Conservation (phyloP, 495 filamentous ascomycete species). For the Podospora australis region DNA sequence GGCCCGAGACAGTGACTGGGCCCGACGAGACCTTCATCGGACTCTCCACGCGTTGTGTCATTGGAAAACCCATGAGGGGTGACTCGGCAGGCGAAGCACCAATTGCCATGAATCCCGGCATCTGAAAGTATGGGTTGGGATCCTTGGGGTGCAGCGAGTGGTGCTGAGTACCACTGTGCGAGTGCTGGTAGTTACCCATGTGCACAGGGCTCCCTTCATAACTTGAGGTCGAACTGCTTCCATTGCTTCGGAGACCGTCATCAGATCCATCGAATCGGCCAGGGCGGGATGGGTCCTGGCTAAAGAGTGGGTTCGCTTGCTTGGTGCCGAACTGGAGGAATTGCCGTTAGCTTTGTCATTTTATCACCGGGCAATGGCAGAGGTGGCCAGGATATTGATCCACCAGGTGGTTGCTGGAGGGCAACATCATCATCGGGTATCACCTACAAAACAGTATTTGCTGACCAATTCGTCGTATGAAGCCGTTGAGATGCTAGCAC, state of each 20-base stretch:
- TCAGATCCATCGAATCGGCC: conserved; percentile 31
- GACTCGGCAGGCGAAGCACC: conserved; percentile 30
- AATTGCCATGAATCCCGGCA: conserved; percentile 15
- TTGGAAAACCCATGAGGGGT: conserved; percentile 15
- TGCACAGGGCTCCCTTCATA: conserved; percentile 32
- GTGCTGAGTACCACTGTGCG: conserved; percentile 30
- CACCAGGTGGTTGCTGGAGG: no score
- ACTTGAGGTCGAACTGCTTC: conserved; percentile 24
- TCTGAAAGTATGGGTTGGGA: conserved; percentile 31
- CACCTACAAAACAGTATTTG: conserved; percentile 98
- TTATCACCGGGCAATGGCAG: no score
- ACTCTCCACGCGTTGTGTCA: conserved; percentile 16
- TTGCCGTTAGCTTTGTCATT: conserved; percentile 17
- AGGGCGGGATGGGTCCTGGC: conserved; percentile 24
- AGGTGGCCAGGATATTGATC: no score
- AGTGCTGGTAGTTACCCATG: conserved; percentile 26
- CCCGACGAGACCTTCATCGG: conserved; percentile 6
- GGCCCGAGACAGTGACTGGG: conserved; percentile 7
- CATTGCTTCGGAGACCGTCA: conserved; percentile 17
- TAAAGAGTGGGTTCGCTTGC: conserved; percentile 32
- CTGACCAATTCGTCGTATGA: conserved; percentile 91
- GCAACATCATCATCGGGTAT: conserved; percentile 22
- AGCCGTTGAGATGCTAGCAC: conserved; percentile 60
- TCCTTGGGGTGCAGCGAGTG: conserved; percentile 30
- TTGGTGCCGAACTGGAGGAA: conserved; percentile 39